A percentile compares a stretch with the other conserved stretches of the same genome.
Conservation (phyloP, 2,329 filamentous ascomycete species). For the Phialophora verrucosa region DNA sequence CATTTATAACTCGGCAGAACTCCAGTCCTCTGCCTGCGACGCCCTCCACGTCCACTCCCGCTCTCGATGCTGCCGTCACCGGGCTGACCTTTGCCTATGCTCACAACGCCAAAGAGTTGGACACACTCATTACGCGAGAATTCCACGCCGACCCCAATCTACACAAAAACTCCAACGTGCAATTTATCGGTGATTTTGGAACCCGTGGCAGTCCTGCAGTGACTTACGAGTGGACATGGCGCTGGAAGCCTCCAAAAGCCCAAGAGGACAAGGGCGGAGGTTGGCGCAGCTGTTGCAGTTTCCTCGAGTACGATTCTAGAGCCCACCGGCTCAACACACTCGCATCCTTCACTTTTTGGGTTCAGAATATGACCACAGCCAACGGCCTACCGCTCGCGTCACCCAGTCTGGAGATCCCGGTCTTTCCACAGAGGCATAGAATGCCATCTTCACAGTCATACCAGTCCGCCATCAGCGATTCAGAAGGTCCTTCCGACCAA, state of each 20-base stretch:
- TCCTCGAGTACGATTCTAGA: conserved; percentile 95
- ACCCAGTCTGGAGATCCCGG: conserved; percentile 72
- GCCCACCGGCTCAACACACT: conserved; percentile 87
- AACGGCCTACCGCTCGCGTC: conserved; percentile 68
- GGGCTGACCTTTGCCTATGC: conserved; percentile 93
- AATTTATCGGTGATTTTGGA: conserved; percentile 87
- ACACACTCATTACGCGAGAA: conserved; percentile 91
- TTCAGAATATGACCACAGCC: conserved; percentile 66
- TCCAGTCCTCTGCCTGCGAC: conserved; percentile 56
- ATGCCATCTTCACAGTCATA: conserved; percentile 87
- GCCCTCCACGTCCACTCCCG: conserved; percentile 54
- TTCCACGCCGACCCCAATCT: conserved; percentile 97
- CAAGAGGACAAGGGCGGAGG: conserved; percentile 84
- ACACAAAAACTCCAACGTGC: conserved; percentile 95
- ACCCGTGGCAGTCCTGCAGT: conserved; percentile 84
- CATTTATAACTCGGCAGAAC: conserved; percentile 74
- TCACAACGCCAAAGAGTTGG: conserved; percentile 82
- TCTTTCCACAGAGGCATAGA: conserved; percentile 73
- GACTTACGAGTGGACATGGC: conserved; percentile 95
- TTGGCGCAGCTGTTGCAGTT: conserved; percentile 96
- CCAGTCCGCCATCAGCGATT: conserved; percentile 78
- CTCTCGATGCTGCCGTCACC: conserved; percentile 76
- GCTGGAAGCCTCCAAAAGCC: conserved; percentile 87
- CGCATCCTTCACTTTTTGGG: conserved; percentile 94
- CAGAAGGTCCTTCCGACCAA: conserved; percentile 59